Conservation (phyloP, 1,139 yeast species). For the Geotrichum siamense region DNA sequence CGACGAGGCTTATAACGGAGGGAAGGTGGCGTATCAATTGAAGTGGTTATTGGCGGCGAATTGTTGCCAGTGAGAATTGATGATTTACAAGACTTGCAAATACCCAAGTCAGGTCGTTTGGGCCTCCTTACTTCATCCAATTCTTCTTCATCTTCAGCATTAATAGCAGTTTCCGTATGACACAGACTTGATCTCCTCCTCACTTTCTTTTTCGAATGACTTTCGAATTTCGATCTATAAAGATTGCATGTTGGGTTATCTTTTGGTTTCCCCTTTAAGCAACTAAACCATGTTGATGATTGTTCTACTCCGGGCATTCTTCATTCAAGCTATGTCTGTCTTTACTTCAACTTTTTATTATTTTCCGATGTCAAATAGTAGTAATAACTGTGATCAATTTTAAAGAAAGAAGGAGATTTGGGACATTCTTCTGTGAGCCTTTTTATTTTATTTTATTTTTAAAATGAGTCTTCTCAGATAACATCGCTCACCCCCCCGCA, state of each 20-base stretch:
- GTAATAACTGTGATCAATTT: no score
- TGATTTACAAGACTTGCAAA: background rate
- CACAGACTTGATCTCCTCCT: slow-evolving; percentile 22
- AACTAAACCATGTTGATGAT: no score
- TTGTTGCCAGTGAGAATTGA: background rate
- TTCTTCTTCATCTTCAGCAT: background rate
- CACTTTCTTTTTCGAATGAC: background rate
- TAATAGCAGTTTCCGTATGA: slow-evolving; percentile 18
- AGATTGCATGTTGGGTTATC: background rate
- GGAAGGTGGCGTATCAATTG: background rate
- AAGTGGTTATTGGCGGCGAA: background rate
- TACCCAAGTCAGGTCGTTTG: background rate
- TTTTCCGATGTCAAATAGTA: no score
- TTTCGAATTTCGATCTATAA: background rate
- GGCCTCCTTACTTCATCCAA: background rate
- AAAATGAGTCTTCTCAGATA: no score
- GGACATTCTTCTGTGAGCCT: no score
- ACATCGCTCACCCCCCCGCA: no score
- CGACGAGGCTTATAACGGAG: background rate
- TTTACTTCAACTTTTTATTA: no score
- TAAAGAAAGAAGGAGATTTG: no score
- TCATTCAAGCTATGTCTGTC: no score
- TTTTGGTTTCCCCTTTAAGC: no score
- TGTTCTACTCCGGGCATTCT: no score
- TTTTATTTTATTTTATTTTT: no score